These are phyloP conservation scores for Metschnikowia continentalis DNA, from an alignment of 805 yeast species.

Conservation along the genomic window DNA sequence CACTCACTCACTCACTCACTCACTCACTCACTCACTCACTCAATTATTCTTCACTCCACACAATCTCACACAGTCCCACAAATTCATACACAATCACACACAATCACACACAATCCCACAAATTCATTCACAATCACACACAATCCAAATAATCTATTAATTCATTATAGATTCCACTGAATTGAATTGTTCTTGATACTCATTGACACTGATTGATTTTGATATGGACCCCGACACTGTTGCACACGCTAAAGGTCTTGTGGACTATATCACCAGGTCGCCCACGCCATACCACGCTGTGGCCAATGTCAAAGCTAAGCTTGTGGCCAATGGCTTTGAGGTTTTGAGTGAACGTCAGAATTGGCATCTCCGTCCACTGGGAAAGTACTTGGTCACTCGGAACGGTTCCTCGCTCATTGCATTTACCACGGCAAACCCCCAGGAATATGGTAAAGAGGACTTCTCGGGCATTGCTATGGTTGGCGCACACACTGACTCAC, in stretches of 20 bases:
- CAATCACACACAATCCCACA: too few species aligned
- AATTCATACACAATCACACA: too few species aligned
- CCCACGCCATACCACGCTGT: conserved; percentile 97
- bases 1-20: too few species aligned
- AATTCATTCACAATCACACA: too few species aligned
- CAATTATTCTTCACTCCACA: too few species aligned
- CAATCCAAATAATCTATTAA: too few species aligned
- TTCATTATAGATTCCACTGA: too few species aligned
- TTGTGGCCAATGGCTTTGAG: conserved; percentile 60
- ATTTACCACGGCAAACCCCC: conserved; percentile 60
- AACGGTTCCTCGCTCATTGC: conserved; percentile 88
- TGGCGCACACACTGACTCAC: conserved; percentile 97
- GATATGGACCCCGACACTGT: conserved; percentile 14
- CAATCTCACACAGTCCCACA: too few species aligned
- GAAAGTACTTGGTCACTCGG: conserved; percentile 82
- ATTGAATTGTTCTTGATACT: too few species aligned
- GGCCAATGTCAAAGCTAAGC: conserved; percentile 51
- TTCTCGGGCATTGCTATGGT: conserved; percentile 85
- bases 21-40: too few species aligned
- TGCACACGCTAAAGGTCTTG: conserved; percentile 52
- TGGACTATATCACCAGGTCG: conserved; percentile 73
- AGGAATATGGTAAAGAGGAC: conserved; percentile 26
- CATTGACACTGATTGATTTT: too few species aligned
- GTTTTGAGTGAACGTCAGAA: conserved; percentile 67
- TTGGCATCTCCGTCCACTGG: conserved; percentile 59